Base-by-base conservation (phyloP, 345 rosid species). In the Cardamine occulta region DNA sequence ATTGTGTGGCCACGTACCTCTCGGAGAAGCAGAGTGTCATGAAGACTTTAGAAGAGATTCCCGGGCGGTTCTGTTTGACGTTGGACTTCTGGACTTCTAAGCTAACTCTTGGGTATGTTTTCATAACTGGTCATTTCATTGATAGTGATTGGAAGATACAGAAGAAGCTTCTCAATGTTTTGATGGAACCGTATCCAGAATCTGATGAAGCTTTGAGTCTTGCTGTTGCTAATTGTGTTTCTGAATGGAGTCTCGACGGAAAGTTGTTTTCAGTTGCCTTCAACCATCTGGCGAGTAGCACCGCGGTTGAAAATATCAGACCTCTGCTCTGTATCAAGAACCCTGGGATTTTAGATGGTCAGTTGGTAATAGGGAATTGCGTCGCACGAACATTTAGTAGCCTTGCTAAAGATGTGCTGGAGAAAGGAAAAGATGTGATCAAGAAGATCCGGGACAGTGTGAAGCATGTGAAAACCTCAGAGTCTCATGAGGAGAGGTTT, bases 401-500 rank as follows among this genome's bases (percentile, higher is more conserved):
- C 70, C 84, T 85, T 21, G 95, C 88, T 4, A 87, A 84, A 74
- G 93, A 85, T 59, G 85, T 88, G 58, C 62, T 94, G 8, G 83
- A 45, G 26, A 83, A 79, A 2, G 93, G 91, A 17, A 74, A 72
- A 52, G 91, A 76, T 37, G 81, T 88, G 60, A 76, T 88, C 73
- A 84, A 86, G 87, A 94, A 84, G 78, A 85, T 94, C 76, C 82
- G 96, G 21, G 85, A 88, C 52, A 84, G 90, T 85, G 96, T 91
- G 8, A 94, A 91, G 79, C 85, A 88, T 13, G 96, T 94, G 79
- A 88, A 91, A 83, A 86, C 87, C 17, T 91, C 96, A 12, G 91
- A 94, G 58, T 88, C 91, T 11, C 91, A 86, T 0, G 97, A 90
- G 82, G 96, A 91, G 62, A 94, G 87, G 83, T 94, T 94, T 80